A percentile compares a stretch with the other conserved stretches of the same genome.
phyloP scores from a whole-genome alignment of 75 land plant species.

The Adiantum capillusveneris region DNA sequence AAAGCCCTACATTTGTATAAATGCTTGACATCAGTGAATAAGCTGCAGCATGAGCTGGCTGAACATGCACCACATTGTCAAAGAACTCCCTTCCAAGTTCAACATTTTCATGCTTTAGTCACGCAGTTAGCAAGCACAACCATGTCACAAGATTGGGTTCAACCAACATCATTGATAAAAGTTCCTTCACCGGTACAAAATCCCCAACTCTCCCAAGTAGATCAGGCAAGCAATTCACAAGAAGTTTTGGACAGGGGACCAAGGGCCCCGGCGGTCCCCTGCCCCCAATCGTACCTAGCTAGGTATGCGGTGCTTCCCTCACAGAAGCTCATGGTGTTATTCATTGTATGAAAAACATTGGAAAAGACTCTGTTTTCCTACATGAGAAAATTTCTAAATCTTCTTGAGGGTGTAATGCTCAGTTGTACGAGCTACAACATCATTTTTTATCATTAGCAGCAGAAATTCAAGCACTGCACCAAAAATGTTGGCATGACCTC shows the following conservation, averaged over 20 bases:
- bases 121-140: neutral
- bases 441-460: neutral
- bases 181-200: neutral
- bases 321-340: too few species aligned
- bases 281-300: too few species aligned
- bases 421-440: neutral
- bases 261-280: too few species aligned
- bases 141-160: neutral
- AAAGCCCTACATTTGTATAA: neutral
- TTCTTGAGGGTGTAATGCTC: too few species aligned
- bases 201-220: neutral
- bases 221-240: neutral
- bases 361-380: too few species aligned
- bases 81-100: neutral
- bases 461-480: neutral
- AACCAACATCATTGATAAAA: neutral
- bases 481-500: slow-evolving; percentile 8
- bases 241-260: too few species aligned
- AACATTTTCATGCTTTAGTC: neutral
- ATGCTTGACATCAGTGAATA: neutral
- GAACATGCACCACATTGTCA: neutral
- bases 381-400: too few species aligned
- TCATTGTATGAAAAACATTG: too few species aligned
- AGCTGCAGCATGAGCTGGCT: neutral
- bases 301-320: too few species aligned